Evolutionary conservation across 345 rosid species (phyloP), one percentile per base, ranked within the genome.

Genomic region (Linum lewisii): DNA sequence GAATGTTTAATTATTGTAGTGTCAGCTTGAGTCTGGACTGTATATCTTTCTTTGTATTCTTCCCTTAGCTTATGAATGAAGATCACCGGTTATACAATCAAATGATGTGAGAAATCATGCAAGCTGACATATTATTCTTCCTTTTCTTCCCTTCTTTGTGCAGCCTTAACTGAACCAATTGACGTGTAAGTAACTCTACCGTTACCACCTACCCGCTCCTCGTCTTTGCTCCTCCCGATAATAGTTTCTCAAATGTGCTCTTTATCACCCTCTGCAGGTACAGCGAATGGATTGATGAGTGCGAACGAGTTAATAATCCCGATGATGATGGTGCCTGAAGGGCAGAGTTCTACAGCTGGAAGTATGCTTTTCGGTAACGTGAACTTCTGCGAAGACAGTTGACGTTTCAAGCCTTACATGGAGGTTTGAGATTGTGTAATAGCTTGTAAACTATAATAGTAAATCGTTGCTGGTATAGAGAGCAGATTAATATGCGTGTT

Each of bases 271-370:
- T 14, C 24, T 72, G 71, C 81, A 92, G 98, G 59, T 93, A 93
- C 57, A 89, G 99, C 3, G 99, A 93, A 69, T 93, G 99, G 99
- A 89, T 90, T 0, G 99, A 94, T 73, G 99, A 94, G 63, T 94
- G 99, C 5, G 95, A 84, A 68, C 78, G 91, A 60, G 95, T 57
- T 2, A 54, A 65, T 36, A 22, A 57, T 20, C 60, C 22, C 29
- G 60, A 57, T 20, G 60, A 57, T 29, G 60, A n/a, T 57, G 60
- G 23, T 57, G 60, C 47, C 47, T 42, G 47, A 42, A 42, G 18
- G 47, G 47, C 16, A 11, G 13, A 42, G 47, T 42, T 42, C 47
- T 42, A 42, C 47, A 7, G 9, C 47, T 42, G 47, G 47, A 42
- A 42, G 16, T 42, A 42, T 11, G 47, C 16, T 38, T 38, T 26